These are phyloP conservation scores for Aspergillus puulaauensis DNA, from an alignment of 2,329 filamentous ascomycete species.

Conservation along the genomic window DNA sequence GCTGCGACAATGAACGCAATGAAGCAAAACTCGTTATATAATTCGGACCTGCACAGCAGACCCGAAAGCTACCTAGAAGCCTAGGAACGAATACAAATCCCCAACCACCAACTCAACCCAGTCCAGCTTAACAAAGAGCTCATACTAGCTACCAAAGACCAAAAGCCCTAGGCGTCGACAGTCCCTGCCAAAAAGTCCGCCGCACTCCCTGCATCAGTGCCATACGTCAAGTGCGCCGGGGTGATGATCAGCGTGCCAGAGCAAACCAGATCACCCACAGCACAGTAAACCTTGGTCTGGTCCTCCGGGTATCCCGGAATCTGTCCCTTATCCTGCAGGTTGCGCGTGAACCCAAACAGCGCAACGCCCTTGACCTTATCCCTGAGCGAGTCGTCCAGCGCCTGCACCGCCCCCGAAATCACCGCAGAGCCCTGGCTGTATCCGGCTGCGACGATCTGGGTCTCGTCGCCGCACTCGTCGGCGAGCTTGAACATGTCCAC, in stretches of 20 bases:
- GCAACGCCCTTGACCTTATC: conserved; percentile 40
- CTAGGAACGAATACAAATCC: too few relatives aligned
- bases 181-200: conserved; percentile 12
- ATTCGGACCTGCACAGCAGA: too few relatives aligned
- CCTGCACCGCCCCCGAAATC: conserved; percentile 40
- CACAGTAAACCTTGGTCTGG: conserved; percentile 19
- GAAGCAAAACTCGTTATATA: too few relatives aligned
- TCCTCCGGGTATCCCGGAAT: conserved; percentile 21
- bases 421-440: conserved; percentile 48
- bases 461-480: conserved; percentile 44
- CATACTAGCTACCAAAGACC: too few relatives aligned
- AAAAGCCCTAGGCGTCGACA: too few relatives aligned
- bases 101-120: too few relatives aligned
- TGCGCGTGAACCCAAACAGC: conserved; percentile 39
- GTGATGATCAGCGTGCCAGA: conserved; percentile 17
- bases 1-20: too few relatives aligned
- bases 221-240: conserved; percentile 18
- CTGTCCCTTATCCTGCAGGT: conserved; percentile 16
- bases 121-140: too few relatives aligned
- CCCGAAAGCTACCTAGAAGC: too few relatives aligned
- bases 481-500: conserved; percentile 43
- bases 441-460: conserved; percentile 46
- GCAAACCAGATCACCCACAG: conserved; percentile 19
- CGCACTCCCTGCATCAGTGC: conserved; percentile 12
- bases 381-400: conserved; percentile 25